Conservation (phyloP, 345 rosid genomes). For the Excoecaria cochinchinensis region DNA sequence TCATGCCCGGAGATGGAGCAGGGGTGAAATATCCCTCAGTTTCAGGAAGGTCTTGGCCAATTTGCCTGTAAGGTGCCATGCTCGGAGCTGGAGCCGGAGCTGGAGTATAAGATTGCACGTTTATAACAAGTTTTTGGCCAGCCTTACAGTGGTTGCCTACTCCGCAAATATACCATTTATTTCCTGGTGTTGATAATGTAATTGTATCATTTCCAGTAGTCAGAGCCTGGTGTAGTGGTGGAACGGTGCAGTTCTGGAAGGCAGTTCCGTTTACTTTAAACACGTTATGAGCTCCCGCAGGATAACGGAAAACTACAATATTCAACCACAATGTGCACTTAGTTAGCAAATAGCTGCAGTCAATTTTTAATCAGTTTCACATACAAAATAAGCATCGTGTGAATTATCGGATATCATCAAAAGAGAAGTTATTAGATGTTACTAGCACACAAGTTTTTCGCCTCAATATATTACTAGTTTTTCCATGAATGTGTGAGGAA, state of each 20-base stretch:
- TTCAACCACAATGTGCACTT: neutral
- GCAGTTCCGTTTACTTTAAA: conserved; percentile 33
- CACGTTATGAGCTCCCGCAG: conserved; percentile 20
- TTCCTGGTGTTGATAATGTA: conserved; percentile 11
- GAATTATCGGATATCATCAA: no score
- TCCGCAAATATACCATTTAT: conserved; percentile 25
- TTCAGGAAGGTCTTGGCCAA: no score
- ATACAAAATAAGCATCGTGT: no score
- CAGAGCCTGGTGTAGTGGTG: conserved; percentile 8
- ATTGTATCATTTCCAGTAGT: conserved; percentile 19
- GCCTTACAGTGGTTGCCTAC: conserved; percentile 15
- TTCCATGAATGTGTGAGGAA: no score
- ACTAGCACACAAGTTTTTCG: no score
- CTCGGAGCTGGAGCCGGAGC: neutral
- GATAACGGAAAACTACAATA: conserved; percentile 33
- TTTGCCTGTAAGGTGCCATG: no score
- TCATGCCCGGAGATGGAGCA: neutral
- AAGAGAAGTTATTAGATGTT: no score
- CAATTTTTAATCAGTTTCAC: no score
- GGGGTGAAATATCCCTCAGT: no score
- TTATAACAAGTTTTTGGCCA: conserved; percentile 21
- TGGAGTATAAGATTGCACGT: conserved; percentile 11
- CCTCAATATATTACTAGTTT: no score
- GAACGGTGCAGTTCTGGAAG: conserved; percentile 23
- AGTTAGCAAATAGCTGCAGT: no score